Base-by-base conservation (phyloP, 2,329 filamentous ascomycete genomes). In the Colletotrichum musae region DNA sequence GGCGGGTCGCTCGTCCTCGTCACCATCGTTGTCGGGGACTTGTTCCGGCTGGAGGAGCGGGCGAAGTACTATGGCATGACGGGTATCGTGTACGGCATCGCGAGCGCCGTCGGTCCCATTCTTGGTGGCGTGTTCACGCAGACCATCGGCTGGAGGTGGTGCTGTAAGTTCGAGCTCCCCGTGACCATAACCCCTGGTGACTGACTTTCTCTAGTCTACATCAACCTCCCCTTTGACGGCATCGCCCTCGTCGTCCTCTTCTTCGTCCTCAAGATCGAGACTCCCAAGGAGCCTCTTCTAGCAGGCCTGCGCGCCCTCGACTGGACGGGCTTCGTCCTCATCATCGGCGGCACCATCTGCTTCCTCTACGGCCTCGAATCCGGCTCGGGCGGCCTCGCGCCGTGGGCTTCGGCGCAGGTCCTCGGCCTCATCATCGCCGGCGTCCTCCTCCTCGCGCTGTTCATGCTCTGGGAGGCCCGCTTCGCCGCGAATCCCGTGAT, bases 361-460 rank as follows among this genome's bases (percentile, higher is more conserved):
- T 81, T 91, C 57, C 81, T 91, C 7, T 84, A 90, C 36, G 89
- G 88, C n/a, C 82, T 92, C 7, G 86, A 90, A 71, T 88, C 86
- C 54, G 89, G 89, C 6, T 88, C 73, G 3, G 70, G 88, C 24
- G 82, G 85, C 12, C 77, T 81, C 2, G 79, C 83, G 50, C 84
- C 86, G 2, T 88, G 87, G 87, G 75, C 77, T 60, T 88, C 86
- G 0, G 80, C 86, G 2, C 82, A 80, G 16, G 85, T 88, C 5
- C 76, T 88, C 58, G 87, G 85, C 73, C 80, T 88, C 16, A 79
- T 88, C 71, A 78, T 88, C 71, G 85, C 88, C 66, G 85, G 86
- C 56, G 74, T 80, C 48, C 57, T 84, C 47, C 77, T 83, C 12
- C 78, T 86, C 32, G 58, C 71, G 32, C 47, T 75, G 15, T 77